Evolutionary conservation across 345 rosid species (phyloP), one percentile per base, ranked within the genome.

Genomic region (Citrus inodora): DNA sequence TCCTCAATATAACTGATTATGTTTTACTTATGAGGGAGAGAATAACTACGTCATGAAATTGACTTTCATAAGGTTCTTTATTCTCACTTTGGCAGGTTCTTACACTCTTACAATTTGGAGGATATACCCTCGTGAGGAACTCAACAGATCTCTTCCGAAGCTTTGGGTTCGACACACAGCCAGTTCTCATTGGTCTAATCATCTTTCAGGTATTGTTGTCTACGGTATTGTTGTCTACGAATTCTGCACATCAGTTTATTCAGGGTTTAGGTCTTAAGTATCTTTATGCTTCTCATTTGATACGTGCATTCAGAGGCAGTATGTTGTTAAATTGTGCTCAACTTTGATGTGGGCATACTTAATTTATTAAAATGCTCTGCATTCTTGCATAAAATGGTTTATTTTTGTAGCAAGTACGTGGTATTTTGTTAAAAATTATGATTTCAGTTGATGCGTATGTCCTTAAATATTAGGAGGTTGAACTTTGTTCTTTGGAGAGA

Each of bases 91-190:
- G 46, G 63, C 92, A 97, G 99, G 87, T 94, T 69, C 98, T 94
- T 82, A 89, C 98, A 8, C 80, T 97, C 59, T 84, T 93, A 84
- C 99, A 94, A 78, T 97, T 93, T 76, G 98, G 98, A 86, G 99
- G 98, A 79, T 94, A 94, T 82, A 91, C 98, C 71, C 98, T 97
- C 81, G 98, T 97, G 80, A 93, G 98, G 88, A 97, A 94, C 86
- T 94, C 99, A 32, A 85, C 85, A 60, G 99, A 93, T 85, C 97
- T 97, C 81, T 94, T 97, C 82, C 87, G 79, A 83, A 97, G 98
- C 86, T 97, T 97, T 87, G 98, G 99, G 69, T 97, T 97, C 85
- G 94, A 93, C 79, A 84, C 97, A 13, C 98, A 95, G 74, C 98
- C 97, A 42, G 96, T 94, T 32, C 91, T 93, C 78, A 93, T 92